Conservation (phyloP, 2,329 filamentous ascomycete species). For the Aspergillus arachidicola region DNA sequence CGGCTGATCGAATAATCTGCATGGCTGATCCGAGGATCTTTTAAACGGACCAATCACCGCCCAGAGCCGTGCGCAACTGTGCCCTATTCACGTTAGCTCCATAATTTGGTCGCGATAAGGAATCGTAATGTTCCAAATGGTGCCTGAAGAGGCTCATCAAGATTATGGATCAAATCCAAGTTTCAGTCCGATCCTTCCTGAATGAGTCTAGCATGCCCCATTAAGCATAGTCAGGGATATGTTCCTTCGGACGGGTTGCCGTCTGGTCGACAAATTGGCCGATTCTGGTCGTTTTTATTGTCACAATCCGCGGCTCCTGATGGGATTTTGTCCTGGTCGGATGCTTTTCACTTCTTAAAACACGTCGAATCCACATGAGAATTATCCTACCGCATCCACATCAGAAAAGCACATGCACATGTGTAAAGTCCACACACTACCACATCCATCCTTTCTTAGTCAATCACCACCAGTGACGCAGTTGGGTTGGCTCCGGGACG, state of each 20-base stretch:
- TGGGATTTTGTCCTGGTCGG: too few relatives aligned
- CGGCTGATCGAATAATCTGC: slow-evolving; percentile 9
- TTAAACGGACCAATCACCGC: not conserved
- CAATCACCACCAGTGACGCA: not conserved
- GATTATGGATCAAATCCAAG: not conserved
- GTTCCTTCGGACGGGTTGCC: not conserved
- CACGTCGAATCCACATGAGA: not conserved
- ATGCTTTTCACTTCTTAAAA: too few relatives aligned
- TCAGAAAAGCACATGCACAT: not conserved
- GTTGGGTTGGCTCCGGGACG: not conserved
- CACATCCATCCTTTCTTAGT: not conserved
- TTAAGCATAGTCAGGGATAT: not conserved
- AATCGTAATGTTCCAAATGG: not conserved
- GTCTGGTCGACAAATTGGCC: not conserved
- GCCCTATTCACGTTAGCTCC: not conserved
- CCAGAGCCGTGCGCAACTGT: not conserved
- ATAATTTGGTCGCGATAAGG: not conserved
- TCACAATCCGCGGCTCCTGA: too few relatives aligned
- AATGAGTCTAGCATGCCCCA: not conserved
- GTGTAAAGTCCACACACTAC: not conserved
- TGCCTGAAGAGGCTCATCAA: too few relatives aligned
- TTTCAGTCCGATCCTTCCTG: not conserved
- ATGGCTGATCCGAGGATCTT: not conserved
- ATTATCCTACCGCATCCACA: too few relatives aligned
- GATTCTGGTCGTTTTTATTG: not conserved